Evolutionary conservation across 306 rosid genomes (phyloP), one percentile per base, ranked within the genome.

Genomic region (Cucumis hystrix): DNA sequence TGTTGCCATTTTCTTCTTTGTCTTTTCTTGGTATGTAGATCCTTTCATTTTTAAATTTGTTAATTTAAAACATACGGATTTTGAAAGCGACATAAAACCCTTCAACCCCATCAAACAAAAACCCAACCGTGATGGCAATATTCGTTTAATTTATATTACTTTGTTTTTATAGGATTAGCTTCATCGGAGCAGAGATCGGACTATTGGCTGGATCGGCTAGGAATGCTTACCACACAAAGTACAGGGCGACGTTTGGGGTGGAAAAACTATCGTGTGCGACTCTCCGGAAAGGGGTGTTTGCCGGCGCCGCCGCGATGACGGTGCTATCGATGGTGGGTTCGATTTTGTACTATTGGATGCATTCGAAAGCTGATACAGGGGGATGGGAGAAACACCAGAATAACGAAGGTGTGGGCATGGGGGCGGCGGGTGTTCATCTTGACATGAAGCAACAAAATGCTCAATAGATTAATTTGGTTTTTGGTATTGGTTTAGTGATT

Each of bases 211-310:
- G 99, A 77, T 92, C 99, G 9, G 99, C 99, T 1, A 87, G 82
- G 90, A 95, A 95, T 52, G 99, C 99, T 15, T 92, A 95, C 79
- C 99, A 95, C 87, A 95, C 99, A 1, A 92, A 88, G 76, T 92
- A 92, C 85, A 43, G 89, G 40, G 92, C 83, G 13, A 0, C 14
- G 15, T 89, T 88, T 33, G 51, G 13, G 2, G 13, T 7, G 0
- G 70, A 85, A 0, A 61, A 89, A 65, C 45, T 92, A 45, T 88
- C 97, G 4, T 95, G 99, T 58, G 79, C 97, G 61, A 92, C 99
- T 23, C 93, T 95, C 17, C 97, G 97, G 59, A 92, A 90, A 74
- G 99, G 99, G n/a, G 97, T 95, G 37, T 95, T 95, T 51, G 97
- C 97, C 4, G 99, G 97, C 2, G 99, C 86, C 0, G 99, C 92